A percentile compares a stretch with the other conserved stretches of the same genome.
Evolutionary conservation across 2,329 filamentous ascomycete genomes (phyloP).

Genomic region (Aureobasidium mangrovei): DNA sequence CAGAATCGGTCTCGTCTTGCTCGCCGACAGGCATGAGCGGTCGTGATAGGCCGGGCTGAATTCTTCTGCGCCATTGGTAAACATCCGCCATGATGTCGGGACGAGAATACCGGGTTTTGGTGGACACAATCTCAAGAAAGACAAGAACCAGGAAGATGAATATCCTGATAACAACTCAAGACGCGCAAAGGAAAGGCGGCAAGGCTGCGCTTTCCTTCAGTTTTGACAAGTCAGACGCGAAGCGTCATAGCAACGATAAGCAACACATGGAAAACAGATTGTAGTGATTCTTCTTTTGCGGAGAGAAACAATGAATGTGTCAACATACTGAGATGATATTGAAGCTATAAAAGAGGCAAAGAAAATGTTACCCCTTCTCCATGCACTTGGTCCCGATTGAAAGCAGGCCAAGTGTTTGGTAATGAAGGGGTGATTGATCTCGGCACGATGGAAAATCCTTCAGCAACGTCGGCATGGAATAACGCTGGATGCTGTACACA

Average conservation of each 20-base stretch:
- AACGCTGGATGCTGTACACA: conserved; percentile 61
- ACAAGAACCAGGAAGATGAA: neutral
- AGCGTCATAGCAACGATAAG: no score
- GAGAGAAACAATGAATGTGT: neutral
- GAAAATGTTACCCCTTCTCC: conserved; percentile 51
- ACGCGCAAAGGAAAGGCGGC: neutral
- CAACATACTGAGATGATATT: neutral
- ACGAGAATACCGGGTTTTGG: no score
- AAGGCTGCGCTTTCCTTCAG: neutral
- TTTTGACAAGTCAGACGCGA: neutral
- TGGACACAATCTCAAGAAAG: no score
- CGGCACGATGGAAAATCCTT: conserved; percentile 58
- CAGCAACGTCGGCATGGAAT: conserved; percentile 52
- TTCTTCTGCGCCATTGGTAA: conserved; percentile 28
- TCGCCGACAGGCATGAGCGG: conserved; percentile 23
- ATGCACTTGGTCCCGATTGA: conserved; percentile 52
- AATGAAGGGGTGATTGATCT: conserved; percentile 51
- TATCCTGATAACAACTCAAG: neutral
- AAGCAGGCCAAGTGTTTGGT: conserved; percentile 54
- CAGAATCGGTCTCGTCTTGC: conserved; percentile 18
- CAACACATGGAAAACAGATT: no score
- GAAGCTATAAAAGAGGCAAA: neutral
- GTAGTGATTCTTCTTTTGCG: neutral
- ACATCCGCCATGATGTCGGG: conserved; percentile 26
- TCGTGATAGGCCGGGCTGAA: conserved; percentile 25